Conservation (phyloP, 108 stramenopile species). For the Cyclotella kingstonii region DNA sequence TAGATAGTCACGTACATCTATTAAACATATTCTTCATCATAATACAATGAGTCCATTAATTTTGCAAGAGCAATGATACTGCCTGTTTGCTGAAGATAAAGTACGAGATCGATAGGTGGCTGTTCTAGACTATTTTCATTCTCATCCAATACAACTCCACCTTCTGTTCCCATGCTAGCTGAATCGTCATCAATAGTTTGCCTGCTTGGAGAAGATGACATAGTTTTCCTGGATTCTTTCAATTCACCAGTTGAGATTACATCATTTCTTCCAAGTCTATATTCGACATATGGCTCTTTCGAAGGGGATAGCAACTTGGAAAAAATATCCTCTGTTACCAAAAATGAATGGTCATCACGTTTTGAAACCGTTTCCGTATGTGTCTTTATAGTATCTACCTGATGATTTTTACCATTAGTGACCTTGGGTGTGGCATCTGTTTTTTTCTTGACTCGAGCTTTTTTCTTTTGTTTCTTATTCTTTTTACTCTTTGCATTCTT, state of each 20-base stretch:
- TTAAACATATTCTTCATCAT: conserved; percentile 64
- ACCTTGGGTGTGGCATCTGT: conserved; percentile 15
- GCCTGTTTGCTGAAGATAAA: conserved; percentile 80
- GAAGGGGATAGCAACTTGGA: not conserved
- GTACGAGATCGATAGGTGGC: conserved; percentile 76
- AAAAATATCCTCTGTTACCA: not conserved
- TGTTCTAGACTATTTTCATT: conserved; percentile 45
- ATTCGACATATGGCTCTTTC: not conserved
- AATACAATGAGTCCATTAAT: conserved; percentile 79
- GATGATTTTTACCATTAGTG: conserved; percentile 1
- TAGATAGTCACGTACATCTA: no score
- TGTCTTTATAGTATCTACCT: conserved; percentile 1
- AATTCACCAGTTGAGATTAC: not conserved
- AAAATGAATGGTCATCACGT: not conserved
- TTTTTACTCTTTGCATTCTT: conserved; percentile 87
- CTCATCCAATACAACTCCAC: conserved; percentile 50
- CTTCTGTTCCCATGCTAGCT: conserved; percentile 33
- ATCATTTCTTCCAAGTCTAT: conserved; percentile 1
- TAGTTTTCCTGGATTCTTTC: conserved; percentile 8
- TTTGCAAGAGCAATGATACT: conserved; percentile 85
- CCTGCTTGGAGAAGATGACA: conserved; percentile 31
- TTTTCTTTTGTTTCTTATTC: conserved; percentile 86
- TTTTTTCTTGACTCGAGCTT: conserved; percentile 75
- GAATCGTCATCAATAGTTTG: conserved; percentile 38
- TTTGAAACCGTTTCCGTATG: not conserved